A percentile compares a stretch with the other conserved stretches of the same genome.
phyloP scores from a whole-genome alignment of 2,329 filamentous ascomycete species.

The Colletotrichum viniferum region DNA sequence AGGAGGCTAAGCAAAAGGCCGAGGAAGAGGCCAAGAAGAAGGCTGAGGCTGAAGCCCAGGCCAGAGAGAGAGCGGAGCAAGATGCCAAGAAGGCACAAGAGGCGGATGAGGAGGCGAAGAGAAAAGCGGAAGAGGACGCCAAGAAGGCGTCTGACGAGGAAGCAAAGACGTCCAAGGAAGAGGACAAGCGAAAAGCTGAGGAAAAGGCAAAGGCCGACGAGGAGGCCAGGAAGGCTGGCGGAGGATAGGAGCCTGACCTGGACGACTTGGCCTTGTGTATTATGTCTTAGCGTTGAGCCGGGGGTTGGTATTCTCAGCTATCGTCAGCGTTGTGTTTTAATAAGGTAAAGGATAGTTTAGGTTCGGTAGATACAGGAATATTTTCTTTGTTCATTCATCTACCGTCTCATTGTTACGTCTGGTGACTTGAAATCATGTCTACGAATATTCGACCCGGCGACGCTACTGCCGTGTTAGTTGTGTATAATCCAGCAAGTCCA shows the following conservation, averaged over 20 bases:
- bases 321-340: background rate
- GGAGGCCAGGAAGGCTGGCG: conserved; percentile 10
- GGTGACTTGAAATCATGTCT: accelerated
- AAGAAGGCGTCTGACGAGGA: background rate
- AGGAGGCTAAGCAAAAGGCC: background rate
- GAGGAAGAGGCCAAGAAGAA: background rate
- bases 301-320: background rate
- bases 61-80: conserved; percentile 2
- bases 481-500: background rate
- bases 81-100: conserved; percentile 3
- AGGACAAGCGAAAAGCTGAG: background rate
- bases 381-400: background rate
- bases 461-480: background rate
- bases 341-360: background rate
- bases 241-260: background rate
- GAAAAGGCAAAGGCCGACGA: conserved; percentile 7
- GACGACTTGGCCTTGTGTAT: background rate
- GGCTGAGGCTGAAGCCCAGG: background rate
- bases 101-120: conserved; percentile 6
- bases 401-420: background rate
- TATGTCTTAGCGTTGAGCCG: background rate
- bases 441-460: accelerated
- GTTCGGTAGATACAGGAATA: background rate
- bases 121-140: conserved; percentile 6
- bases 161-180: background rate